Evolutionary conservation across 1,284 basidiomycete genomes (phyloP).

Genomic region (Singerocomus inundabilis): DNA sequence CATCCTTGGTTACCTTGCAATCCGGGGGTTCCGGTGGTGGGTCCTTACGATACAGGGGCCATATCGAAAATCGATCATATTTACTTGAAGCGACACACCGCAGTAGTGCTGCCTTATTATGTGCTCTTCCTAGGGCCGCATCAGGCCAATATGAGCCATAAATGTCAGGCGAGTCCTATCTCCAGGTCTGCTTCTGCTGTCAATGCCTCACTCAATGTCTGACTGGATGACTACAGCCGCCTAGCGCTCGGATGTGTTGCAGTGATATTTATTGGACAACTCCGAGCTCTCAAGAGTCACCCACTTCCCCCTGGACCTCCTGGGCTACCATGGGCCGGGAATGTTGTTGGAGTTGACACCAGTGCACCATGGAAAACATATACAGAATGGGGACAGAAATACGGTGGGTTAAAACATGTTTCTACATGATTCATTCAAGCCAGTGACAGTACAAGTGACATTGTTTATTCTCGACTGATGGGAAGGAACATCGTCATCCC

Average conservation of each 20-base stretch:
- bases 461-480: constrained; percentile 13
- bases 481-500: constrained; percentile 20
- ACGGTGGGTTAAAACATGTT: background rate
- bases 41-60: no score
- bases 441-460: constrained; percentile 5
- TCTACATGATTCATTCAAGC: background rate
- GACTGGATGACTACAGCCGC: background rate
- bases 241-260: background rate
- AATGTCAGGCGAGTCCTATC: no score
- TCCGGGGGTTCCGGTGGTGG: no score
- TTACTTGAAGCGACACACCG: no score
- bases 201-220: background rate
- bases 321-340: constrained; percentile 9
- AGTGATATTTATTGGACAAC: background rate
- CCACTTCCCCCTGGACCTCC: constrained; percentile 11
- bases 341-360: constrained; percentile 1
- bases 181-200: background rate
- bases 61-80: no score
- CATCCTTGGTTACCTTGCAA: no score
- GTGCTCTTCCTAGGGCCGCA: no score
- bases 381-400: constrained; percentile 16
- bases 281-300: background rate
- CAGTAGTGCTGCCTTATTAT: no score
- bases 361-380: constrained; percentile 10
- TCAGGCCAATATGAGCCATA: no score